Evolutionary conservation across 1,284 basidiomycete species (phyloP).

Genomic region (Malassezia slooffiae): DNA sequence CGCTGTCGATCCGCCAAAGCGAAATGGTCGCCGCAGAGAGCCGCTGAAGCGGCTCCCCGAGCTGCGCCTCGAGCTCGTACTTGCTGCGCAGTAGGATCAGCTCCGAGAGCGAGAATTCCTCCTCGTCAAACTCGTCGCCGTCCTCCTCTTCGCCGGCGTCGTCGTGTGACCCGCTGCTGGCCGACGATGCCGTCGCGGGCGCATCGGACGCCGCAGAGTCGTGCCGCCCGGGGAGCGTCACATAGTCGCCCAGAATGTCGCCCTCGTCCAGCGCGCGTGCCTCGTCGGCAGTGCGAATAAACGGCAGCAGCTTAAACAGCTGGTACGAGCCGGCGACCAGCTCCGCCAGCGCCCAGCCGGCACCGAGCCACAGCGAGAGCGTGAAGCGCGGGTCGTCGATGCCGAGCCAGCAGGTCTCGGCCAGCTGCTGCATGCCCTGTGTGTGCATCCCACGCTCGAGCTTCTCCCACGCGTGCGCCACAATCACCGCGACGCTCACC

Average conservation of each 20-base stretch:
- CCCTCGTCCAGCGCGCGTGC: constrained; percentile 4
- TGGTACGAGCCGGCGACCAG: constrained; percentile 10
- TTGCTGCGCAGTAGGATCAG: constrained; percentile 13
- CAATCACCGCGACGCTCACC: constrained; percentile 4
- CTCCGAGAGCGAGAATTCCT: constrained; percentile 10
- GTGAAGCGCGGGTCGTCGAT: constrained; percentile 14
- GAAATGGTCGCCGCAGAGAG: constrained; percentile 29
- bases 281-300: constrained; percentile 4
- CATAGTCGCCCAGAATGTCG: constrained; percentile 10
- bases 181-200: too few relatives aligned
- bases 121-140: too few relatives aligned
- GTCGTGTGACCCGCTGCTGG: too few relatives aligned
- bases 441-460: neutral
- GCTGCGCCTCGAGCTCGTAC: constrained; percentile 28
- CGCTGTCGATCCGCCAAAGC: constrained; percentile 37
- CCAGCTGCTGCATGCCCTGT: neutral
- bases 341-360: constrained; percentile 12
- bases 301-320: constrained; percentile 11
- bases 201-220: too few relatives aligned
- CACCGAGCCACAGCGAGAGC: constrained; percentile 12
- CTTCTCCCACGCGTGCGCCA: constrained; percentile 8
- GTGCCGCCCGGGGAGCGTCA: neutral
- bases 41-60: constrained; percentile 31
- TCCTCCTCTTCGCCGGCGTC: too few relatives aligned
- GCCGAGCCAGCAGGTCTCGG: constrained; percentile 3